Evolutionary conservation across 768 basidiomycete species (phyloP).

Genomic region (Dacryopinax primogenitus): DNA sequence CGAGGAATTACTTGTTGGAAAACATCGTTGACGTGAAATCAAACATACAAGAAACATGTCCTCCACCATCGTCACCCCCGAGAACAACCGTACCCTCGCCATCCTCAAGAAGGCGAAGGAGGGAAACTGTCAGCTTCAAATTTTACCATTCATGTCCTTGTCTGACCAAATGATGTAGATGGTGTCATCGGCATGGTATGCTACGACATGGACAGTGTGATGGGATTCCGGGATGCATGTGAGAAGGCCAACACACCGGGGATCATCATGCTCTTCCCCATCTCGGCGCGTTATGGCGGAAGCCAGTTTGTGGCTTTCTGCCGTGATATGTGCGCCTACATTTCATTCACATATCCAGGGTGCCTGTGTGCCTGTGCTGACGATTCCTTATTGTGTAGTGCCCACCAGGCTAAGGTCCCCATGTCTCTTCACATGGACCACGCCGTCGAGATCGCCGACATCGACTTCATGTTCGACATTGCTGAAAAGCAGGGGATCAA

Average conservation of each 20-base stretch:
- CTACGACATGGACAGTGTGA: constrained; percentile 26
- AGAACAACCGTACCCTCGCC: constrained; percentile 24
- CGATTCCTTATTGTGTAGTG: no score
- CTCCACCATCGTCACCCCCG: constrained; percentile 15
- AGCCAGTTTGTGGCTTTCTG: constrained; percentile 25
- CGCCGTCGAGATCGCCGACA: constrained; percentile 26
- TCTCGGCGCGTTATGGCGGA: constrained; percentile 23
- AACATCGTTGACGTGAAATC: background rate
- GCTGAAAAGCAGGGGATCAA: constrained; percentile 27
- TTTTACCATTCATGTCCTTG: background rate
- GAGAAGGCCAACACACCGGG: constrained; percentile 12
- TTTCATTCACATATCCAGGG: background rate
- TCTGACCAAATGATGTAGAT: constrained; percentile 12
- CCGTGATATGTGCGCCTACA: constrained; percentile 20
- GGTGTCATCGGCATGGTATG: constrained; percentile 25
- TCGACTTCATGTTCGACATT: constrained; percentile 26
- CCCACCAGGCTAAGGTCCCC: constrained; percentile 27
- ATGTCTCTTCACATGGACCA: constrained; percentile 29
- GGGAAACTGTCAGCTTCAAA: constrained; percentile 22
- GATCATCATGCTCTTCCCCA: constrained; percentile 22
- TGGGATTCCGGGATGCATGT: constrained; percentile 27
- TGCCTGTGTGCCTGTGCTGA: background rate
- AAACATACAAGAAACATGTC: background rate
- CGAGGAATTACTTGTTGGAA: background rate
- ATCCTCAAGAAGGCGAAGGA: constrained; percentile 26